phyloP scores from a whole-genome alignment of 805 yeast species.

The Metschnikowia bowlesiae region DNA sequence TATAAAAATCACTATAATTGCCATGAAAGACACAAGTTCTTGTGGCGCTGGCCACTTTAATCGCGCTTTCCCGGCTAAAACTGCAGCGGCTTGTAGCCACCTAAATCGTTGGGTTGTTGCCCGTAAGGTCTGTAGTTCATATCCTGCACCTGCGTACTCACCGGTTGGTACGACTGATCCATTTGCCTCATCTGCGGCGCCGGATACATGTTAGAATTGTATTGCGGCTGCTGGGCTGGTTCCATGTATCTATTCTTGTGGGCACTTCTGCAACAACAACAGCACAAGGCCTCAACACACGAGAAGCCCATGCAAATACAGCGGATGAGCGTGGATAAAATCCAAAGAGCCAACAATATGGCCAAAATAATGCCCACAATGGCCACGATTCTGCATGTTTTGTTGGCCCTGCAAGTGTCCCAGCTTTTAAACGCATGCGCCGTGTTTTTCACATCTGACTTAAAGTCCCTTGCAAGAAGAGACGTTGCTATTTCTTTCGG shows the following conservation, averaged over 20 bases:
- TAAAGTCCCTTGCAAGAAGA: conserved; percentile 3
- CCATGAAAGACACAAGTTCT: neutral
- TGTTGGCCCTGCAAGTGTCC: conserved; percentile 79
- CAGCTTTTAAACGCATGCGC: conserved; percentile 58
- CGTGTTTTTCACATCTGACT: conserved; percentile 25
- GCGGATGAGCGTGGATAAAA: conserved; percentile 49
- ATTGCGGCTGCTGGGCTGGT: conserved; percentile 20
- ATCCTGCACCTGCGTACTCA: conserved; percentile 2
- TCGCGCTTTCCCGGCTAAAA: neutral
- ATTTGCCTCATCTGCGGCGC: conserved; percentile 14
- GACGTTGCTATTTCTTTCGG: conserved; percentile 8
- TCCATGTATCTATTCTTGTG: conserved; percentile 15
- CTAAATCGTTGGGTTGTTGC: conserved; percentile 1
- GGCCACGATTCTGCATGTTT: conserved; percentile 68
- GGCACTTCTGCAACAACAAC: conserved; percentile 41
- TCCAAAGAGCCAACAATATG: conserved; percentile 49
- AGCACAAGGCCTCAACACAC: conserved; percentile 44
- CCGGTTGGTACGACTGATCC: conserved; percentile 14
- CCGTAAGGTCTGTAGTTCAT: conserved; percentile 6
- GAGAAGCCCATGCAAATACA: conserved; percentile 53
- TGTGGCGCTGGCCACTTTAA: neutral
- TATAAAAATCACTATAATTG: neutral
- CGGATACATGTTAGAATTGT: conserved; percentile 35
- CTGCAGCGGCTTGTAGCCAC: conserved; percentile 13
- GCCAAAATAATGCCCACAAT: conserved; percentile 69